Evolutionary conservation across 202 grass and related monocot genomes (phyloP), one percentile per base, ranked within the genome.

Genomic region (Digitaria exilis): DNA sequence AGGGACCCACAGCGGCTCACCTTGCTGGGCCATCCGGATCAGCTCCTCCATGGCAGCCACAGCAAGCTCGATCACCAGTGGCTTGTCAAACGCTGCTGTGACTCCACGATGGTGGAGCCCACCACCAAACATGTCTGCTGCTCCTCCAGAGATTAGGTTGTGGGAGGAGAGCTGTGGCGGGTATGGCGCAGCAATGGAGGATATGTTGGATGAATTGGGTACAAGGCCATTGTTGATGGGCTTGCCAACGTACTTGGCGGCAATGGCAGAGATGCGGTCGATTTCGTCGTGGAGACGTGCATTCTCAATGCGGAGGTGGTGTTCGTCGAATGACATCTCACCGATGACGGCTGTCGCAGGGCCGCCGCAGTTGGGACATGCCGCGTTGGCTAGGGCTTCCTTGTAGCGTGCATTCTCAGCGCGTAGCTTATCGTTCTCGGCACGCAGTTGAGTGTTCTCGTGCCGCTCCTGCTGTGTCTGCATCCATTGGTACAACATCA

Each of bases 241-340:
- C 78, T 98, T 96, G 60, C 91, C 85, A 11, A 96, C 83, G 19
- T 96, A 94, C 81, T 96, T 99, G 3, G 96, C 96, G 0, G 96
- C 93, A 42, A 96, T 96, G 67, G 89, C 82, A 0, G 96, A 96
- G 74, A 96, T 94, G 75, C 96, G 82, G 63, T 96, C 93, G 28
- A 96, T 89, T 89, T 96, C 93, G 7, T 96, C 96, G 1, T 82
- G 86, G 37, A 99, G 91, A 62, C 91, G 91, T 4, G 89, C 89
- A 50, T 96, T 99, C 85, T 99, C 96, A 1, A 99, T 34, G 50
- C 91, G 82, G 21, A 99, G 91, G 12, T 92, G 91, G 75, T 99
- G 96, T 58, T 96, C 96, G 35, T 99, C 93, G 35, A 94, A 94
- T 63, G 93, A 96, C 96, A 98, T 98, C 87, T 96, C 96, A 0